Evolutionary conservation across 1,284 basidiomycete genomes (phyloP).

Genomic region (Ustilago sp.): DNA sequence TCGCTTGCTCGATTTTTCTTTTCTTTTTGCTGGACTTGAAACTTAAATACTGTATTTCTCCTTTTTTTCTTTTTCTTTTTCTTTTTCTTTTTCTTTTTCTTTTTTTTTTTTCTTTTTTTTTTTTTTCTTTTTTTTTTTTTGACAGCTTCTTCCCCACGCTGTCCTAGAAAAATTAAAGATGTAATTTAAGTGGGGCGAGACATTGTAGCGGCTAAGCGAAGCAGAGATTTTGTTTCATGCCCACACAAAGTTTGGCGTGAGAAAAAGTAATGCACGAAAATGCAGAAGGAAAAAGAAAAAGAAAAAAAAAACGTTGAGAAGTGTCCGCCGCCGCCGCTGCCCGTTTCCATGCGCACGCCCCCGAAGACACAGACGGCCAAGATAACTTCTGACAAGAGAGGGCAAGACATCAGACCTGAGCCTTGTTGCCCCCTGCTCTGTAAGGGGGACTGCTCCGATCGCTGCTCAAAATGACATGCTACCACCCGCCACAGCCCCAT

Average conservation of each 20-base stretch:
- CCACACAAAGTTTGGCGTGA: constrained; percentile 3
- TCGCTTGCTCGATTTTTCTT: background rate
- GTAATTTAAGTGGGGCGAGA: background rate
- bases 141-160: background rate
- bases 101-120: background rate
- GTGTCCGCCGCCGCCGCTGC: background rate
- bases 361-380: background rate
- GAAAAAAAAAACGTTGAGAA: background rate
- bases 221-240: background rate
- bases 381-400: background rate
- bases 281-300: background rate
- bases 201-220: background rate
- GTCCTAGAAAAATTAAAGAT: background rate
- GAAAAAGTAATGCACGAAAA: background rate
- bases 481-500: background rate
- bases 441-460: background rate
- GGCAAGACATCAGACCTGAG: background rate
- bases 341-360: background rate
- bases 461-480: background rate
- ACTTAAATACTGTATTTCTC: background rate
- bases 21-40: background rate
- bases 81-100: background rate
- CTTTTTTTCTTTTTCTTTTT: background rate
- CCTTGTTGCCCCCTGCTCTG: background rate
- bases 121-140: background rate